These are phyloP conservation scores for Trichoderma cornu-damae DNA, from an alignment of 2,329 filamentous ascomycete genomes.

Conservation along the genomic window DNA sequence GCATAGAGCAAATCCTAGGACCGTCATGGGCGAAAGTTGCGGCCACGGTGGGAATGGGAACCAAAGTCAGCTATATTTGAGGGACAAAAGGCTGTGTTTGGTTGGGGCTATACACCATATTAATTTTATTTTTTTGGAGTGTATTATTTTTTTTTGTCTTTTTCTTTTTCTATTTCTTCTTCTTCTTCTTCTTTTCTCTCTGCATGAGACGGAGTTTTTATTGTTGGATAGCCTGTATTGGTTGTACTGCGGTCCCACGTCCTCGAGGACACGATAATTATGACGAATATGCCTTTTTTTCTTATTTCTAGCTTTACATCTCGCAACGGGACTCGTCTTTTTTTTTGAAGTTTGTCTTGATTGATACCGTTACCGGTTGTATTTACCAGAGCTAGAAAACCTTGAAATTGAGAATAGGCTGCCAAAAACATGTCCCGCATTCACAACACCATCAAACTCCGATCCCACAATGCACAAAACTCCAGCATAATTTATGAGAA, in stretches of 20 bases:
- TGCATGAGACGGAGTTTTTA: slow-evolving; percentile 30
- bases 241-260: slow-evolving; percentile 5
- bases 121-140: too few relatives aligned
- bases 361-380: background rate
- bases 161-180: slow-evolving; percentile 13
- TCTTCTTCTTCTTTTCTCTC: slow-evolving; percentile 16
- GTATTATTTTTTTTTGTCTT: too few relatives aligned
- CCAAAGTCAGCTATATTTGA: slow-evolving; percentile 94
- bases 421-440: background rate
- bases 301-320: background rate
- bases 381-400: background rate
- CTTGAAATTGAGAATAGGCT: background rate
- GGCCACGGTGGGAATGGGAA: slow-evolving; percentile 87
- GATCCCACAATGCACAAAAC: background rate
- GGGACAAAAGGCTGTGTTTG: too few relatives aligned
- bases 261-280: slow-evolving; percentile 18
- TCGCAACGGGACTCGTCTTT: background rate
- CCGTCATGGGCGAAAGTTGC: slow-evolving; percentile 75
- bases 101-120: slow-evolving; percentile 8
- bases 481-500: slow-evolving; percentile 17
- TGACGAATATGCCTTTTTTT: slow-evolving; percentile 16
- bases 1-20: slow-evolving; percentile 62
- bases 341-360: background rate
- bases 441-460: slow-evolving; percentile 18
- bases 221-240: slow-evolving; percentile 16